Conservation (phyloP, 768 basidiomycete species). For the Lentinus tigrinus region DNA sequence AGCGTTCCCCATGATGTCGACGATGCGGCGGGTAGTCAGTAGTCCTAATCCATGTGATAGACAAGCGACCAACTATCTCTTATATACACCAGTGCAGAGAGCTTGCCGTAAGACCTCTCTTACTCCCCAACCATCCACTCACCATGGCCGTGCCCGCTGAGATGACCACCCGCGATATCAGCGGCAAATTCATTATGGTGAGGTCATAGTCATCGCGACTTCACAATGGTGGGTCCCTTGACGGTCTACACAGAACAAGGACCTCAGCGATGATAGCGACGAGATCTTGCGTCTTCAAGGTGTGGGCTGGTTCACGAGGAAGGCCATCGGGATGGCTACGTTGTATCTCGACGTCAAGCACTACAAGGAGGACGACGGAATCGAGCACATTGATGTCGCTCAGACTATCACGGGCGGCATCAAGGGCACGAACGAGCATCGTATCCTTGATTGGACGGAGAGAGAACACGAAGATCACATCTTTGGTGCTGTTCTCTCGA, state of each 20-base stretch:
- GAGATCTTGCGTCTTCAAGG: slow-evolving; percentile 70
- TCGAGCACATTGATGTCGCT: slow-evolving; percentile 66
- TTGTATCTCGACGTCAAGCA: slow-evolving; percentile 62
- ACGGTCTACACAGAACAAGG: slow-evolving; percentile 53
- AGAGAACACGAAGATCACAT: slow-evolving; percentile 54
- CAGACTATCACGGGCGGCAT: slow-evolving; percentile 66
- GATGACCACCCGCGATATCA: slow-evolving; percentile 58
- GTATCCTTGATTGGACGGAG: slow-evolving; percentile 57
- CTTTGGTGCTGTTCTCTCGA: slow-evolving; percentile 58
- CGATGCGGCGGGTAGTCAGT: no score
- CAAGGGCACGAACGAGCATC: slow-evolving; percentile 52
- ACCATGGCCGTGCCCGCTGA: slow-evolving; percentile 65
- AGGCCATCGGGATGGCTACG: slow-evolving; percentile 52
- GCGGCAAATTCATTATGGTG: slow-evolving; percentile 66
- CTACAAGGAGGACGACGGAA: slow-evolving; percentile 53
- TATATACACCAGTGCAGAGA: slow-evolving; percentile 8
- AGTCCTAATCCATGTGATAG: slow-evolving; percentile 14
- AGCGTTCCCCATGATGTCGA: not conserved
- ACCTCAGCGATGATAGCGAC: slow-evolving; percentile 60
- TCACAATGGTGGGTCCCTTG: no score
- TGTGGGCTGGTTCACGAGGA: slow-evolving; percentile 69
- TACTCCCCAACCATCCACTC: not conserved
- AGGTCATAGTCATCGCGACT: no score
- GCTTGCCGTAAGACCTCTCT: not conserved
- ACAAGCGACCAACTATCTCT: not conserved